Conservation (phyloP, 2,329 filamentous ascomycete genomes). For the Hypoxylon sp. region DNA sequence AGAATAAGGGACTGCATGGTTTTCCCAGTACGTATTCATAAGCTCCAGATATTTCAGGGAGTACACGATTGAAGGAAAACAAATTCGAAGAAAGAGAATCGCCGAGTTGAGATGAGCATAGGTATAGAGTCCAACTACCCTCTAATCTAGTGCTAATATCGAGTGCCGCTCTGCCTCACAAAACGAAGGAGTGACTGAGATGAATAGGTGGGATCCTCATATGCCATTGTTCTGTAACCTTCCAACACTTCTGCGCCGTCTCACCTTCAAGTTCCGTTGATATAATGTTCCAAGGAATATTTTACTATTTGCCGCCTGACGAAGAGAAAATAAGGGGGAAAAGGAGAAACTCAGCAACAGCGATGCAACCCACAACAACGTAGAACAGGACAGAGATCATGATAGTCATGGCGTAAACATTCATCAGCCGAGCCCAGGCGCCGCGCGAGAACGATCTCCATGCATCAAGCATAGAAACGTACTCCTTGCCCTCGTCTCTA, state of each 20-base stretch:
- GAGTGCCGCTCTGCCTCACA: background rate
- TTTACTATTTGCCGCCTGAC: background rate
- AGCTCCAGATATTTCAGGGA: too few species aligned
- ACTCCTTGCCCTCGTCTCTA: slow-evolving; percentile 73
- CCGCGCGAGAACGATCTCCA: slow-evolving; percentile 79
- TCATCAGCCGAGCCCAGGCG: slow-evolving; percentile 76
- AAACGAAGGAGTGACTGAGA: background rate
- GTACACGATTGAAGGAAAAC: background rate
- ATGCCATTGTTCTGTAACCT: background rate
- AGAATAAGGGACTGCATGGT: background rate
- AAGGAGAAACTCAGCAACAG: background rate
- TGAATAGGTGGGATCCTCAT: background rate
- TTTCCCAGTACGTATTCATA: too few species aligned
- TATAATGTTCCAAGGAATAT: background rate
- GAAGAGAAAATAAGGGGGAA: background rate
- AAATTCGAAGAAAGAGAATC: background rate
- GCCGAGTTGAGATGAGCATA: background rate
- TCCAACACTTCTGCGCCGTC: background rate
- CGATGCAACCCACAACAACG: background rate
- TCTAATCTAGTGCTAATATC: background rate
- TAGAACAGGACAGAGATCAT: background rate
- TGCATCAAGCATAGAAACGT: slow-evolving; percentile 76
- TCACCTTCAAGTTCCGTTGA: background rate
- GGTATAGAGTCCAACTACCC: background rate
- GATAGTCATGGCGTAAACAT: slow-evolving; percentile 74